phyloP scores from a whole-genome alignment of 495 filamentous ascomycete genomes.

The Polyplosphaeria fusca region DNA sequence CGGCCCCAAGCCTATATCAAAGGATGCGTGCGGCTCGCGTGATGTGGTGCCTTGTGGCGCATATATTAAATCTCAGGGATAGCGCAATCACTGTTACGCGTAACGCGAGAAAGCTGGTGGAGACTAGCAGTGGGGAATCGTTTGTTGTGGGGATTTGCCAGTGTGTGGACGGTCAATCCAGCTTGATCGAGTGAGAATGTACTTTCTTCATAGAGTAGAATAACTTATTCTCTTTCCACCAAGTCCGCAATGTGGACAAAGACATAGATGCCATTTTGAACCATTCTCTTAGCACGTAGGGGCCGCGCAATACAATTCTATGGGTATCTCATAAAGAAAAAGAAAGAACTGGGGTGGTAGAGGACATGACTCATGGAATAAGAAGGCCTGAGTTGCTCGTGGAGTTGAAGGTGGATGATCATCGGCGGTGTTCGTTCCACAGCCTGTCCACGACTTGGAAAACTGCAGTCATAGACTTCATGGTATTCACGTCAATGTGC shows the following conservation, averaged over 20 bases:
- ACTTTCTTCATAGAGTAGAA: too few species aligned
- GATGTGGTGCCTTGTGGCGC: too few species aligned
- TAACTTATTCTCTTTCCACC: too few species aligned
- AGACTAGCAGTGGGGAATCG: too few species aligned
- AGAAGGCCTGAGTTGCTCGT: not conserved
- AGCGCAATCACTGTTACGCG: too few species aligned
- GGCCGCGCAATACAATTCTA: not conserved
- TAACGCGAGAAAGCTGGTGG: too few species aligned
- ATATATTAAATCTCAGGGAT: too few species aligned
- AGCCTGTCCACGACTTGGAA: slow-evolving; percentile 87
- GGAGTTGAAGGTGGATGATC: not conserved
- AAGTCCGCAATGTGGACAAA: not conserved
- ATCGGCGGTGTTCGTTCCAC: slow-evolving; percentile 51
- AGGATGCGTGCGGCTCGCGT: too few species aligned
- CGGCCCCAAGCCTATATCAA: too few species aligned
- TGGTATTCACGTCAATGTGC: slow-evolving; percentile 60
- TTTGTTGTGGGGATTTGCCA: too few species aligned
- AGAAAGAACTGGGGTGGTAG: not conserved
- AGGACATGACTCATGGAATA: not conserved
- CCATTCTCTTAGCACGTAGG: not conserved
- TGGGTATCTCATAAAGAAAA: not conserved
- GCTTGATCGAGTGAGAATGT: too few species aligned
- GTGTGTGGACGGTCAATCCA: too few species aligned
- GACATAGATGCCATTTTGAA: not conserved
- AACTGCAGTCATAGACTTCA: slow-evolving; percentile 80